Percentiles rank a stretch among this genome's conserved stretches.
Conservation (phyloP, 1,284 basidiomycete genomes). For the Cryptococcus hybrid region DNA sequence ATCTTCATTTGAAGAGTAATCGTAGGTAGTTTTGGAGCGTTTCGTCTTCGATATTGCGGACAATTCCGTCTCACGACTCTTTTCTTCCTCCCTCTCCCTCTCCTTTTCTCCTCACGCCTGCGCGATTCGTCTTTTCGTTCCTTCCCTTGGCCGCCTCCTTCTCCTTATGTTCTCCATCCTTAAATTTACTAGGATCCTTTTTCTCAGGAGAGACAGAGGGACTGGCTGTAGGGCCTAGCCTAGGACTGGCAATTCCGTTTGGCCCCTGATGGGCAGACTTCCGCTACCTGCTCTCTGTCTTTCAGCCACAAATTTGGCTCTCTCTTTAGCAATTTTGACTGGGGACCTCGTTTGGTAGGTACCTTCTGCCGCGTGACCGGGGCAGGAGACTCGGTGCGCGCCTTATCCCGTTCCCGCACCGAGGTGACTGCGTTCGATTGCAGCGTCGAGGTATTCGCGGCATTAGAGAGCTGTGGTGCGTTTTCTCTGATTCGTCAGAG, state of each 20-base stretch:
- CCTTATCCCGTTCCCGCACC: not conserved
- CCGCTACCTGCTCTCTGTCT: constrained; percentile 3
- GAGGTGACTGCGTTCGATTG: not conserved
- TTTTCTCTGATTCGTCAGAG: not conserved
- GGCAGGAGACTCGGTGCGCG: not conserved
- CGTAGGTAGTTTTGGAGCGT: not conserved
- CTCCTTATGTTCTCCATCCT: not conserved
- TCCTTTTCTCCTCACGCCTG: constrained; percentile 5
- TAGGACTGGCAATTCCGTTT: constrained; percentile 14
- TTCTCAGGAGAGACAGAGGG: not conserved
- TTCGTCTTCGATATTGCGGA: not conserved
- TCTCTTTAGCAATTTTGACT: constrained; percentile 11
- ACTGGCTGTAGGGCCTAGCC: not conserved
- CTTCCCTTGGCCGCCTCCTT: not conserved
- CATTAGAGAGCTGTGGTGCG: not conserved
- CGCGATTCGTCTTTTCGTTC: not conserved
- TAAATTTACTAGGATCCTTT: not conserved
- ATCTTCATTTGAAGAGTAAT: not conserved
- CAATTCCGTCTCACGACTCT: not conserved
- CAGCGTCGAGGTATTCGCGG: not conserved
- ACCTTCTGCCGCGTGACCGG: not conserved
- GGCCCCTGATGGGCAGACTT: constrained; percentile 7
- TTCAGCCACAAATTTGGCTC: constrained; percentile 17
- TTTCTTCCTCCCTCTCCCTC: constrained; percentile 3
- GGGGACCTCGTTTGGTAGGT: too few species aligned